Evolutionary conservation across 208 protist genomes (phyloP).

Genomic region (Leishmania gerbilli): DNA sequence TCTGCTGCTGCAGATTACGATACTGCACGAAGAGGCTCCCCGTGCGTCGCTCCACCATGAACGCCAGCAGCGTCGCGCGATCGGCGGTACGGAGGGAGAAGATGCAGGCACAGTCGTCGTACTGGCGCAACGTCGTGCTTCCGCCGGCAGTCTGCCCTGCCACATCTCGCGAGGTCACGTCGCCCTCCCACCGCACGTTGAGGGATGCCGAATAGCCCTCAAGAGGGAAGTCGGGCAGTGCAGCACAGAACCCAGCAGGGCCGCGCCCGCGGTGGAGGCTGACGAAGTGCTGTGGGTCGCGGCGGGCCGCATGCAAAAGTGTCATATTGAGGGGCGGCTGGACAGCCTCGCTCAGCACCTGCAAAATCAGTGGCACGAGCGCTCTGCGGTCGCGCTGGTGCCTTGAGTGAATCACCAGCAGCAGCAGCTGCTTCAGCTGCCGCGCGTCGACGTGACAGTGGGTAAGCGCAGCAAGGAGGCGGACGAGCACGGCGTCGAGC

Average conservation of each 20-base stretch:
- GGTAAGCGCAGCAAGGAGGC: slow-evolving; percentile 47
- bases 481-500: slow-evolving; percentile 39
- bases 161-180: neutral
- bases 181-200: slow-evolving; percentile 63
- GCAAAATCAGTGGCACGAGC: slow-evolving; percentile 50
- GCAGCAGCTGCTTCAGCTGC: slow-evolving; percentile 77
- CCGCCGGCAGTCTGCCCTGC: neutral
- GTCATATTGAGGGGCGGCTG: neutral
- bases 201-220: slow-evolving; percentile 80
- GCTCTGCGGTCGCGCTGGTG: slow-evolving; percentile 34
- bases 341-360: slow-evolving; percentile 59
- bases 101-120: slow-evolving; percentile 19
- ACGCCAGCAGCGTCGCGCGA: slow-evolving; percentile 28
- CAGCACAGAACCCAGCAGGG: slow-evolving; percentile 51
- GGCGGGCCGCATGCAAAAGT: neutral
- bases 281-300: slow-evolving; percentile 30
- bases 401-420: slow-evolving; percentile 51
- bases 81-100: slow-evolving; percentile 34
- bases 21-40: slow-evolving; percentile 33
- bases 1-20: slow-evolving; percentile 33
- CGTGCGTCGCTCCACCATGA: slow-evolving; percentile 30
- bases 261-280: slow-evolving; percentile 42
- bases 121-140: neutral
- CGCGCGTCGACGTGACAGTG: slow-evolving; percentile 71
- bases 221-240: slow-evolving; percentile 55